Evolutionary conservation across 2,329 filamentous ascomycete genomes (phyloP).

Genomic region (Sclerotinia minor): DNA sequence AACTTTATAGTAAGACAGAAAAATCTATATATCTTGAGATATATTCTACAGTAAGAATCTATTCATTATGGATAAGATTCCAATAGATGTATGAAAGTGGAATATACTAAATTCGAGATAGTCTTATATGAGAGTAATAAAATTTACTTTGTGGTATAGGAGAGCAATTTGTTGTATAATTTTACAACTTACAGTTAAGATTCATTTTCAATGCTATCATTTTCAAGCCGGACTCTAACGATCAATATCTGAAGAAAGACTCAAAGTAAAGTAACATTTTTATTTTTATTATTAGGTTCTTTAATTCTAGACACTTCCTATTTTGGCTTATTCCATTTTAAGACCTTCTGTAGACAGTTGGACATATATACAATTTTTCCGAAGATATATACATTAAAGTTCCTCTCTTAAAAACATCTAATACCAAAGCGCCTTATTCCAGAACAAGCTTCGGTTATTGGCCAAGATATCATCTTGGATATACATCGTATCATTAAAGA

Average conservation of each 20-base stretch:
- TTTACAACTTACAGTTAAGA: no score
- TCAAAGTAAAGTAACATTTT: background rate
- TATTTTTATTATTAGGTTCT: background rate
- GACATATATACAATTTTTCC: background rate
- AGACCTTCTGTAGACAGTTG: background rate
- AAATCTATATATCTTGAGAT: no score
- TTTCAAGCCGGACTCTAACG: background rate
- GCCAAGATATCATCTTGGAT: constrained; percentile 8
- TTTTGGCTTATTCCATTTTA: background rate
- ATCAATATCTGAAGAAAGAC: no score
- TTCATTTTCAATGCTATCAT: background rate
- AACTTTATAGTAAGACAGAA: no score
- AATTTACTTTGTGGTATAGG: no score
- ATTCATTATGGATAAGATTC: no score
- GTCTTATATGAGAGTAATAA: no score
- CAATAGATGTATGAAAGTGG: no score
- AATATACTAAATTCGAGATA: no score
- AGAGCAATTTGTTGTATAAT: no score
- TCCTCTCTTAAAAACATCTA: background rate
- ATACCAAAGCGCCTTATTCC: constrained; percentile 16
- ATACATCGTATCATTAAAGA: constrained; percentile 9
- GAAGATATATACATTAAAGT: background rate
- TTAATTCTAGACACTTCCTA: background rate
- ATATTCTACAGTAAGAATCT: no score
- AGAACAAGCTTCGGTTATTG: background rate